Base-by-base conservation (phyloP, 1,139 yeast species). In the Kurtzmaniella quercitrusa region DNA sequence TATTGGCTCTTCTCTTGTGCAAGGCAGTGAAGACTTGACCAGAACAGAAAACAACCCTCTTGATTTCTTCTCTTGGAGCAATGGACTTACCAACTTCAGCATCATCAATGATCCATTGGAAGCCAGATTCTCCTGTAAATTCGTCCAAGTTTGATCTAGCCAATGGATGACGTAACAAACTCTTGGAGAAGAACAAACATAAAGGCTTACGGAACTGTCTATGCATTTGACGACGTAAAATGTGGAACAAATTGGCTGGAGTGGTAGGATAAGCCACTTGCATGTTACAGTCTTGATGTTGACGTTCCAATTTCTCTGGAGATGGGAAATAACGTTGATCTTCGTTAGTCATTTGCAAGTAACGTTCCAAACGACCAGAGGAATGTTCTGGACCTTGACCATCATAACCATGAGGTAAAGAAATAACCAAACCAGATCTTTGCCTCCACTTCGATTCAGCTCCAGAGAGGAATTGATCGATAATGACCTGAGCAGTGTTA, bases 381-480 rank as follows among this genome's bases (percentile, higher is more conserved):
- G 98, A 93, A 72, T 94, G 99, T 74, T 94, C 99, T 54, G 98
- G 98, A 60, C 99, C 99, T 76, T 93, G 98, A 56, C 99, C 99
- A 68, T 94, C 99, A 66, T 91, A 94, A 73, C 99, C 99, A 66
- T 94, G 99, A 49, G 99, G 99, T 67, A 94, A 79, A 5, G 98
- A 88, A 57, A 94, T 73, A 41, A 93, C 96, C 53, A 94, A 67
- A 65, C 99, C 99, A 16, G 96, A 87, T 73, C 99, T 87, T 78
- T 94, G 98, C 66, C 88, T 87, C 99, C 99, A 94, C 73, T 94
- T 94, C 55, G 90, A 82, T 75, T 94, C 99, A 65, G 95, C 98
- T 63, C 93, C 90, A 41, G 98, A 89, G 62, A 94, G 80, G 66
- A 93, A 94, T 75, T 94, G 98, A 70, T 94, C 99, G 58, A 89